Conservation (phyloP, 805 yeast genomes). For the Suhomyces sp. region DNA sequence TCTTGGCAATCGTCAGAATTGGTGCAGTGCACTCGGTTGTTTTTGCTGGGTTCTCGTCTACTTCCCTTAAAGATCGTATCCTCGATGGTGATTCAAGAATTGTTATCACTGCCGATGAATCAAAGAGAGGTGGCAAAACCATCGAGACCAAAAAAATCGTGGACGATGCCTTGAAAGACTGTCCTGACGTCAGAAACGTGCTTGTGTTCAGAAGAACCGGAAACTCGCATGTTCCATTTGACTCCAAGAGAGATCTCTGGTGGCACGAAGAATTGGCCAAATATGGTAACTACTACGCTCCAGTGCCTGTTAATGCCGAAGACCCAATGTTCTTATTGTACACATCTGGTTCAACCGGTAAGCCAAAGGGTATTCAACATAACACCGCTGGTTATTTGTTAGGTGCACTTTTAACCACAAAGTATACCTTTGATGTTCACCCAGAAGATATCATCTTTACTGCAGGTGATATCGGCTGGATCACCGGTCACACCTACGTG, state of each 20-base stretch:
- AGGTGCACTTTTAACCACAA: conserved; percentile 89
- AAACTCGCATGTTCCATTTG: conserved; percentile 64
- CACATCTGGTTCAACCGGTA: conserved; percentile 97
- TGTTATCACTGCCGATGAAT: conserved; percentile 92
- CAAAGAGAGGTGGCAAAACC: conserved; percentile 92
- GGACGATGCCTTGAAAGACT: conserved; percentile 81
- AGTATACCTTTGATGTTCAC: conserved; percentile 91
- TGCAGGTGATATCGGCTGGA: conserved; percentile 99
- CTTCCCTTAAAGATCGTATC: conserved; percentile 88
- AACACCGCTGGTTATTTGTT: conserved; percentile 91
- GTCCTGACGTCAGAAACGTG: conserved; percentile 77
- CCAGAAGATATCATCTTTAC: conserved; percentile 86
- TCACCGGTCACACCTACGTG: conserved; percentile 96
- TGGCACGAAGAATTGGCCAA: conserved; percentile 89
- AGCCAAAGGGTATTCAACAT: conserved; percentile 97
- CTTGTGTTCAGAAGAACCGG: conserved; percentile 90
- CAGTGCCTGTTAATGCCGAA: conserved; percentile 82
- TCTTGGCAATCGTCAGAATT: conserved; percentile 86
- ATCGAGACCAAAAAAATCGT: conserved; percentile 91
- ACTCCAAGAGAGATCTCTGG: conserved; percentile 82
- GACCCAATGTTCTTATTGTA: conserved; percentile 94
- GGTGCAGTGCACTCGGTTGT: conserved; percentile 97
- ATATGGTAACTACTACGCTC: conserved; percentile 83
- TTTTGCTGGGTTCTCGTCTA: conserved; percentile 95
- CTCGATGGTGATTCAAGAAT: conserved; percentile 81